Evolutionary conservation across 2,329 filamentous ascomycete genomes (phyloP).

Genomic region (Fusarium graminum): DNA sequence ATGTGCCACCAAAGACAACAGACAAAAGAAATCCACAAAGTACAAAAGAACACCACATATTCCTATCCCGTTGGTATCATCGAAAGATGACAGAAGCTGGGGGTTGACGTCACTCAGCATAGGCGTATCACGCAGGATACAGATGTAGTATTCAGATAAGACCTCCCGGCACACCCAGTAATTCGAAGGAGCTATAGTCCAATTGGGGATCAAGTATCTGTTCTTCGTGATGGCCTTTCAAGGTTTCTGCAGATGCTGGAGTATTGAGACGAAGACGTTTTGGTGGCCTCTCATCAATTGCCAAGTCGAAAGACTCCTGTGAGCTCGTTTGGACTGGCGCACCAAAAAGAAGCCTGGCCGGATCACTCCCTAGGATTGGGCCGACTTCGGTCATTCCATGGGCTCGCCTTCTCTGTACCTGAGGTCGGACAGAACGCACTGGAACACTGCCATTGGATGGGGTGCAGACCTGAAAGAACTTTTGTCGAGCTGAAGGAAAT

Average conservation of each 20-base stretch:
- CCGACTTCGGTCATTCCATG: conserved; percentile 13
- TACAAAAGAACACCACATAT: conserved; percentile 1
- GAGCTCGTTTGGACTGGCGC: conserved; percentile 24
- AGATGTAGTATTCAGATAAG: neutral
- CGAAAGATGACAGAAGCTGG: neutral
- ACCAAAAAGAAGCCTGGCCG: conserved; percentile 12
- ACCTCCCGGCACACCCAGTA: conserved; percentile 5
- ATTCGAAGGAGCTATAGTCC: conserved; percentile 41
- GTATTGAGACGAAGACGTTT: conserved; percentile 61
- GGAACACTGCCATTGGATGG: conserved; percentile 43
- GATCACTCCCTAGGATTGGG: conserved; percentile 21
- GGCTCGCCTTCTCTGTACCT: conserved; percentile 30
- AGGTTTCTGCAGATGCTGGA: conserved; percentile 56
- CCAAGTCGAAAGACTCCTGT: conserved; percentile 25
- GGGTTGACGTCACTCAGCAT: neutral
- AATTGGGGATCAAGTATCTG: conserved; percentile 49
- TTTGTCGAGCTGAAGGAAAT: conserved; percentile 54
- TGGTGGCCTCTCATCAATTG: conserved; percentile 52
- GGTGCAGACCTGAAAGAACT: conserved; percentile 56
- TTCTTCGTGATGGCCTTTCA: conserved; percentile 64
- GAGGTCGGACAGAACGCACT: conserved; percentile 28
- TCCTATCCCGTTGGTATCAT: neutral
- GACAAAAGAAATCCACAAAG: conserved; percentile 5
- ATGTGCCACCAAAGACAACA: conserved; percentile 7
- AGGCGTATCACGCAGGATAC: neutral